Evolutionary conservation across 2,329 filamentous ascomycete species (phyloP), one percentile per base, ranked within the genome.

Genomic region (Fusarium virguliforme): DNA sequence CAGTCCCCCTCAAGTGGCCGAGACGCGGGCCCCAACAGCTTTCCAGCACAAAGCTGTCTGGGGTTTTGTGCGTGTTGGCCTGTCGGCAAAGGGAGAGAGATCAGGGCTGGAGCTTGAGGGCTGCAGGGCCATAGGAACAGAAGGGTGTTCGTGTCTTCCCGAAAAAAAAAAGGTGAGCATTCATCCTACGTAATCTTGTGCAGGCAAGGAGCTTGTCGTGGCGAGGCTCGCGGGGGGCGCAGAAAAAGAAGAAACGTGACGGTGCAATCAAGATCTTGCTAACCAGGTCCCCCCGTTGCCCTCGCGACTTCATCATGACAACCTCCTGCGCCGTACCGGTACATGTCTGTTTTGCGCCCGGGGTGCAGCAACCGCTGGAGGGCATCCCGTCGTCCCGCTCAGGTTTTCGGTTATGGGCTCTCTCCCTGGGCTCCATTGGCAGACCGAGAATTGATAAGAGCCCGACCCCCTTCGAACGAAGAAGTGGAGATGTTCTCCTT

Each of bases 1-100:
- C 43, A 40, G n/a, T n/a, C n/a, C 67, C 67, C 67, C 59, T 61
- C 61, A 71, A 71, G 65, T 71, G 65, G 35, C 68, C 65, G 57
- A 71, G 51, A 70, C 63, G 65, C 56, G n/a, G 57, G 48, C 68
- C 65, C 61, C 69, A 71, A 70, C 69, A 69, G 43, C 61, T 57
- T 64, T 46, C 58, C 50, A 38, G 24, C 43, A 56, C 40, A 35
- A 34, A 34, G n/a, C 28, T 37, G 63, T 65, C 68, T 68, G 57
- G 66, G 66, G 66, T 70, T 66, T 48, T 28, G 43, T n/a, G 41
- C 28, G 46, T 24, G 59, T 51, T 64, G 54, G 38, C 56, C 64
- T 67, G 48, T 48, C 34, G 58, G 48, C 30, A 51, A 51, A 51
- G 64, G 41, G 32, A 41, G 41, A 51, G 62, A 26, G 26, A 43